Evolutionary conservation across 495 filamentous ascomycete species (phyloP), one percentile per base, ranked within the genome.

Genomic region (Lineolata rhizophorae): DNA sequence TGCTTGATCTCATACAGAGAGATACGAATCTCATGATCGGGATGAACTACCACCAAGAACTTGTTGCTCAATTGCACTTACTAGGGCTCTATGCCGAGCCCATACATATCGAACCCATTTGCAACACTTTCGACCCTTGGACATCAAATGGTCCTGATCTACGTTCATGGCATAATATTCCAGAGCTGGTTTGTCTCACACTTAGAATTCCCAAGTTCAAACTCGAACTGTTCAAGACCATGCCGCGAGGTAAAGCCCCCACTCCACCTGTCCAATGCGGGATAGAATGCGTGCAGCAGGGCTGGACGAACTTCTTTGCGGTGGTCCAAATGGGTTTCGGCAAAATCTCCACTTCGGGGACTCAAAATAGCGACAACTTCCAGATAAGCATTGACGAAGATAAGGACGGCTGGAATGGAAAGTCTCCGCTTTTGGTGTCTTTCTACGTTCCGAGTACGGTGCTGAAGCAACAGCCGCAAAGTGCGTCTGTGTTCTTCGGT

Each of bases 81-180:
- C 12, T 25, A 8, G 22, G 22, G 12, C 8, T 25, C 8, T 25
- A 25, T n/a, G n/a, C n/a, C n/a, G n/a, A n/a, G n/a, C n/a, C n/a
- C n/a, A n/a, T n/a, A n/a, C n/a, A n/a, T n/a, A n/a, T n/a, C n/a
- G n/a, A n/a, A n/a, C n/a, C n/a, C n/a, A n/a, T n/a, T n/a, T n/a
- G n/a, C n/a, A n/a, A n/a, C n/a, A n/a, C n/a, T n/a, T n/a, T n/a
- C n/a, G n/a, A 25, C 22, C 22, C 22, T 25, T 25, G 22, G 22
- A n/a, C 22, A 6, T 6, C n/a, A 25, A 6, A 25, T n/a, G 22
- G 22, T n/a, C n/a, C 22, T n/a, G n/a, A 25, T n/a, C n/a, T 25
- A 6, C 22, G n/a, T n/a, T 25, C 22, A 6, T 25, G 22, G n/a
- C 22, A 25, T 25, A 30, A 30, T 30, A 30, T 30, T 11, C 27